phyloP scores from a whole-genome alignment of 2,329 filamentous ascomycete species.

The Monosporascus sp. region DNA sequence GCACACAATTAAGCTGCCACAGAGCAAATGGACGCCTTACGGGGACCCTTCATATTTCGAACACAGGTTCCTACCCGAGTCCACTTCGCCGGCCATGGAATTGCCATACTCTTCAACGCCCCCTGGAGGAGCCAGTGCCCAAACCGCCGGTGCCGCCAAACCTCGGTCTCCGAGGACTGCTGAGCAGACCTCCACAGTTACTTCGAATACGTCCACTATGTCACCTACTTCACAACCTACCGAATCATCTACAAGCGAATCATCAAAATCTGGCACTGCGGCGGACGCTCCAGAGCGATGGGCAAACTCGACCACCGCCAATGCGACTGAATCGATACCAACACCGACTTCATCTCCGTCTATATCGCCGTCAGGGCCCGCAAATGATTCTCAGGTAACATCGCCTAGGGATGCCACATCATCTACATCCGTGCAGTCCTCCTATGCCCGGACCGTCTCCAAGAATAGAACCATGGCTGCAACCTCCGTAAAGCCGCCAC shows the following conservation, averaged over 20 bases:
- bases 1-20: conserved; percentile 9
- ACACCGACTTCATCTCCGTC: conserved; percentile 1
- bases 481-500: conserved; percentile 23
- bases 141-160: conserved; percentile 5
- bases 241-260: neutral
- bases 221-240: conserved; percentile 2
- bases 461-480: conserved; percentile 20
- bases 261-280: neutral
- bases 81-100: conserved; percentile 12
- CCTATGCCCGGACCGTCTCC: conserved; percentile 8
- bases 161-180: conserved; percentile 8
- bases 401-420: conserved; percentile 11
- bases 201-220: conserved; percentile 9
- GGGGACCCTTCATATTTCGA: conserved; percentile 25
- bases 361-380: conserved; percentile 8
- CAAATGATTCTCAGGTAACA: conserved; percentile 6
- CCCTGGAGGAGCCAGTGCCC: conserved; percentile 6
- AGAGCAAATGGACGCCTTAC: conserved; percentile 19
- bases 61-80: conserved; percentile 11
- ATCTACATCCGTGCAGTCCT: conserved; percentile 10
- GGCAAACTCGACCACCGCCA: conserved; percentile 4
- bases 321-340: conserved; percentile 1
- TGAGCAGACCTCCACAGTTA: conserved; percentile 7
- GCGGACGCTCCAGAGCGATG: conserved; percentile 3
- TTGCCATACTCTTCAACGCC: conserved; percentile 7